Evolutionary conservation across 1,284 basidiomycete genomes (phyloP), one percentile per base, ranked within the genome.

Genomic region (Flammula alnicola): DNA sequence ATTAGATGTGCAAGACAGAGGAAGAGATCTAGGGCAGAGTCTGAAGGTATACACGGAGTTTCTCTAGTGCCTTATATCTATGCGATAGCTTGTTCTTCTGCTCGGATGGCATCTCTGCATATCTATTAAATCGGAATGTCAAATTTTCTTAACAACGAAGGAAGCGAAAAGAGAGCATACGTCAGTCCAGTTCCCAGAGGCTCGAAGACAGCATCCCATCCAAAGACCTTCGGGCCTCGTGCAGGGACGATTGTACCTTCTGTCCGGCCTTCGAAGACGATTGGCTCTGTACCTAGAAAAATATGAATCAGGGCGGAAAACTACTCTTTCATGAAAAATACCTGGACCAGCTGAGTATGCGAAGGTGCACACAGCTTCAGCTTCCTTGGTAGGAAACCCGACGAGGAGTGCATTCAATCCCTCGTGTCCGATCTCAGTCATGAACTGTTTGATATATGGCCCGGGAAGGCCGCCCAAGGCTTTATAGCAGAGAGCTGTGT

Each of bases 371-470:
- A 98, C 76, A 0, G 95, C 95, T 59, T 86, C 89, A 0, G 97
- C 96, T 11, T 79, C 80, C 50, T 83, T 91, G 7, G 84, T 90
- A 0, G 78, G 72, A 65, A 98, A 98, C 9, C 96, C 95, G 4
- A 75, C 78, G 22, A 99, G 83, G 64, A 99, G 75, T 46, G 78
- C 87, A 71, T 96, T 95, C 17, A 99, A 76, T 23, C 96, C 95
- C 58, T 91, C 86, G 60, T 93, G 90, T 1, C 95, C 95, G 3
- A 97, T 70, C 16, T 78, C 79, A 42, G 77, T 77, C 61, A 96
- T 72, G 68, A 98, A 98, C 63, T 93, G 80, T 65, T 99, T 99
- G 78, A 99, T 97, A 71, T 98, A 99, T 0, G 95, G 95, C 0
- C 96, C 97, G 1, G 96, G 96, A 5, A 99, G 81, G 0, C 93